Conservation (phyloP, 192 early-diverging fungal genomes). For the Nowakowskiella sp. region DNA sequence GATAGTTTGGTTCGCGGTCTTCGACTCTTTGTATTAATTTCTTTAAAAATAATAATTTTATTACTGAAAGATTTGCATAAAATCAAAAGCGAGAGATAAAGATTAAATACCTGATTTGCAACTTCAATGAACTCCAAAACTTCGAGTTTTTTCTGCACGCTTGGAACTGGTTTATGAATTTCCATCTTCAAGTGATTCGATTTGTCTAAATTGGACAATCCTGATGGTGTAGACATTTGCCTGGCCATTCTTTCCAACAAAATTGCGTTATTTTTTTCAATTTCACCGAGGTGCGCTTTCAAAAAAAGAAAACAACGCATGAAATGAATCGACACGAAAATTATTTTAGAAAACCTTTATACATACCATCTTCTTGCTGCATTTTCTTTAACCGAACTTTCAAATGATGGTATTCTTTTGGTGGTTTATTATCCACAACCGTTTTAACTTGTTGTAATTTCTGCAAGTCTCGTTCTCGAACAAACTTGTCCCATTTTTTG, state of each 20-base stretch:
- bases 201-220: conserved; percentile 24
- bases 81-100: too few relatives aligned
- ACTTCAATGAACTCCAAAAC: conserved; percentile 25
- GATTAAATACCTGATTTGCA: conserved; percentile 32
- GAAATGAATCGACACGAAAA: not conserved
- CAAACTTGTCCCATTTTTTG: conserved; percentile 42
- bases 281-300: conserved; percentile 29
- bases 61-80: too few relatives aligned
- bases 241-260: conserved; percentile 38
- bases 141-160: conserved; percentile 15
- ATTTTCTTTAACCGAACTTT: conserved; percentile 24
- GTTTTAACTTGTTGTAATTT: conserved; percentile 40
- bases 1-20: conserved; percentile 25
- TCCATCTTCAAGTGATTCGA: conserved; percentile 15
- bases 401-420: conserved; percentile 29
- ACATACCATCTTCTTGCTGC: conserved; percentile 21
- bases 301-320: not conserved
- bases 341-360: conserved; percentile 4
- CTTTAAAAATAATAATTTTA: too few relatives aligned
- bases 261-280: conserved; percentile 34
- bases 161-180: conserved; percentile 21
- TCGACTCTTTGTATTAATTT: conserved; percentile 30
- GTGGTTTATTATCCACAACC: conserved; percentile 29
- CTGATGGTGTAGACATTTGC: conserved; percentile 22
- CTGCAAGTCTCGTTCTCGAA: conserved; percentile 25